Evolutionary conservation across 1,139 yeast genomes (phyloP).

Genomic region (Kluyveromyces marxianus): DNA sequence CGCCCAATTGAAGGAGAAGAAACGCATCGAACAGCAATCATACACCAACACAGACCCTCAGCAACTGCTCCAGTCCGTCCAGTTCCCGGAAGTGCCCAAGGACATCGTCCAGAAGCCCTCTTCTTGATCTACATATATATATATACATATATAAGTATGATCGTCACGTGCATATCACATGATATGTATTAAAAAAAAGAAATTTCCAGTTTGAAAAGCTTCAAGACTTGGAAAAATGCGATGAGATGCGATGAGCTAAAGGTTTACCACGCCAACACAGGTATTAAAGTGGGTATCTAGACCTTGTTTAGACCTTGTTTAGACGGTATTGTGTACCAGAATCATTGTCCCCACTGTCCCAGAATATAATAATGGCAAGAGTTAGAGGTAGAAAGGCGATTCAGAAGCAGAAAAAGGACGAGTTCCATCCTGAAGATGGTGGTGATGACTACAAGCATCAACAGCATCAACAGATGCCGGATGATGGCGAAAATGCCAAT

Average conservation of each 20-base stretch:
- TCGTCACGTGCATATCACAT: neutral
- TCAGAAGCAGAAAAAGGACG: slow-evolving; percentile 34
- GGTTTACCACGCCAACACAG: too few species aligned
- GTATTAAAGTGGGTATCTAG: neutral
- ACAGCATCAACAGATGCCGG: neutral
- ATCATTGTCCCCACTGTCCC: too few species aligned
- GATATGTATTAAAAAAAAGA: neutral
- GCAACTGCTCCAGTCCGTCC: neutral
- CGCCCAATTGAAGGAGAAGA: slow-evolving; percentile 31
- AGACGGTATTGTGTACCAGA: neutral
- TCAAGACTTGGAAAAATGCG: neutral
- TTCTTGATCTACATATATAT: too few species aligned
- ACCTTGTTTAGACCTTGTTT: too few species aligned
- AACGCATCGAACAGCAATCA: slow-evolving; percentile 19
- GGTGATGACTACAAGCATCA: slow-evolving; percentile 5
- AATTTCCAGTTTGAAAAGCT: neutral
- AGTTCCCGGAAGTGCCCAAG: slow-evolving; percentile 1
- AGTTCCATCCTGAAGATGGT: slow-evolving; percentile 18
- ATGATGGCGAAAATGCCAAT: slow-evolving; percentile 2
- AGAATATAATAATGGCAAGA: slow-evolving; percentile 31
- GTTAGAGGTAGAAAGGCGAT: slow-evolving; percentile 66
- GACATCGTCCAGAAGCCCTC: neutral
- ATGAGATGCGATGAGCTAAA: slow-evolving; percentile 8
- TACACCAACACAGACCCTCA: slow-evolving; percentile 29
- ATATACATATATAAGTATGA: neutral